Percentiles rank a stretch among this genome's conserved stretches.
Evolutionary conservation across 1,139 yeast genomes (phyloP).

Genomic region (Saccharomyces uvarum): DNA sequence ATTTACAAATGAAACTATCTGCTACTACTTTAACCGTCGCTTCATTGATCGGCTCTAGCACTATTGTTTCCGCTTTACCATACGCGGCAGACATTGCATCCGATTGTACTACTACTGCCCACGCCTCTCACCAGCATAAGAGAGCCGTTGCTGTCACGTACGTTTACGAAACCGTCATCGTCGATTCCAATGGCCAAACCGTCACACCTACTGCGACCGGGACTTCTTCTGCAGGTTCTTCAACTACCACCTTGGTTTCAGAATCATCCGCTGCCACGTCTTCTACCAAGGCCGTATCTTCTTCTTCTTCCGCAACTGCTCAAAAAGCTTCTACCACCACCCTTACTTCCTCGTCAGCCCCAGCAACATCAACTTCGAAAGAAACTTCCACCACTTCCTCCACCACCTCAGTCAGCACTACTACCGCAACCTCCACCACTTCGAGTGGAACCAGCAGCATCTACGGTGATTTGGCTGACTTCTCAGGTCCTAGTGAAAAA

Average conservation of each 20-base stretch:
- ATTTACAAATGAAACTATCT: slow-evolving; percentile 33
- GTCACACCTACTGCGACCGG: slow-evolving; percentile 7
- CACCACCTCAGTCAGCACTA: slow-evolving; percentile 25
- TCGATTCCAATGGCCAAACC: slow-evolving; percentile 57
- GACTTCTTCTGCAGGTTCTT: slow-evolving; percentile 15
- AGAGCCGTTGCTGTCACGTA: slow-evolving; percentile 76
- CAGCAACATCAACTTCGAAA: slow-evolving; percentile 21
- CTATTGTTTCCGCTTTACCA: slow-evolving; percentile 23
- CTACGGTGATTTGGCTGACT: slow-evolving; percentile 49
- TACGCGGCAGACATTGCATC: slow-evolving; percentile 20
- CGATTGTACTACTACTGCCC: slow-evolving; percentile 5
- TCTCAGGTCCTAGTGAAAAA: slow-evolving; percentile 42
- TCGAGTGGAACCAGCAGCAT: slow-evolving; percentile 33
- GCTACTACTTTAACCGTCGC: slow-evolving; percentile 22
- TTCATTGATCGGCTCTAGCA: slow-evolving; percentile 9
- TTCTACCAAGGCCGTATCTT: slow-evolving; percentile 14
- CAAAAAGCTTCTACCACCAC: slow-evolving; percentile 31
- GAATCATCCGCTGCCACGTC: slow-evolving; percentile 21
- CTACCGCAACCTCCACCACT: slow-evolving; percentile 31
- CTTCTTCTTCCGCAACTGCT: slow-evolving; percentile 13
- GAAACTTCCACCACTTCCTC: slow-evolving; percentile 24
- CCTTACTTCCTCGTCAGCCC: slow-evolving; percentile 15
- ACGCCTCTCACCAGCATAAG: slow-evolving; percentile 51
- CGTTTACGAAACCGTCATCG: slow-evolving; percentile 70
- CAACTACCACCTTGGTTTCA: slow-evolving; percentile 18